A percentile compares a stretch with the other conserved stretches of the same genome.
phyloP scores from a whole-genome alignment of 108 stramenopile genomes.

The Cyclostephanos invisitatus region DNA sequence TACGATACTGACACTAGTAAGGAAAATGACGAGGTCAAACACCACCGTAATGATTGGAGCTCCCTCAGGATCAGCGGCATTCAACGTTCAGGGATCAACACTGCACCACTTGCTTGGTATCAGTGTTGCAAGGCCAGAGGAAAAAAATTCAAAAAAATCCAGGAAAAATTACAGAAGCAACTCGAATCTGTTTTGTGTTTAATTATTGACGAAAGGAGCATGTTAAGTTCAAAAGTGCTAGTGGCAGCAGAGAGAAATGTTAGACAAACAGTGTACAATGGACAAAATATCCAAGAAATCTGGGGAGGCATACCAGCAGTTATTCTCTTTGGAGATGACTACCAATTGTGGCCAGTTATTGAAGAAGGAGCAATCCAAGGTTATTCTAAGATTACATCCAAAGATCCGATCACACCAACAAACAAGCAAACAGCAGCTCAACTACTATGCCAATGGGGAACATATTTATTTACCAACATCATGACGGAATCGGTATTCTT shows the following conservation, averaged over 20 bases:
- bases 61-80: background rate
- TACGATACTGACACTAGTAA: too few relatives aligned
- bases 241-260: conserved; percentile 9
- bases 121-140: background rate
- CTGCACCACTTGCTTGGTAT: background rate
- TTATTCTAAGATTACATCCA: background rate
- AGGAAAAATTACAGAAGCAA: background rate
- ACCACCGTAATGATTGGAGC: background rate
- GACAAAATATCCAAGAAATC: conserved; percentile 7
- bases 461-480: background rate
- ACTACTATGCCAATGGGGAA: background rate
- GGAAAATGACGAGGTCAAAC: background rate
- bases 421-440: background rate
- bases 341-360: conserved; percentile 1
- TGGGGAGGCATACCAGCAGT: conserved; percentile 22
- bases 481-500: background rate
- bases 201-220: conserved; percentile 20
- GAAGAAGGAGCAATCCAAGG: conserved; percentile 8
- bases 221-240: conserved; percentile 11
- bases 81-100: conserved; percentile 1
- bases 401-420: too few relatives aligned
- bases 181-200: too few relatives aligned
- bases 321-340: conserved; percentile 19
- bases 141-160: background rate
- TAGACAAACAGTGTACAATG: background rate